Evolutionary conservation across 73 alveolate species (phyloP), one percentile per base, ranked within the genome.

Genomic region (Uronychia binucleata): DNA sequence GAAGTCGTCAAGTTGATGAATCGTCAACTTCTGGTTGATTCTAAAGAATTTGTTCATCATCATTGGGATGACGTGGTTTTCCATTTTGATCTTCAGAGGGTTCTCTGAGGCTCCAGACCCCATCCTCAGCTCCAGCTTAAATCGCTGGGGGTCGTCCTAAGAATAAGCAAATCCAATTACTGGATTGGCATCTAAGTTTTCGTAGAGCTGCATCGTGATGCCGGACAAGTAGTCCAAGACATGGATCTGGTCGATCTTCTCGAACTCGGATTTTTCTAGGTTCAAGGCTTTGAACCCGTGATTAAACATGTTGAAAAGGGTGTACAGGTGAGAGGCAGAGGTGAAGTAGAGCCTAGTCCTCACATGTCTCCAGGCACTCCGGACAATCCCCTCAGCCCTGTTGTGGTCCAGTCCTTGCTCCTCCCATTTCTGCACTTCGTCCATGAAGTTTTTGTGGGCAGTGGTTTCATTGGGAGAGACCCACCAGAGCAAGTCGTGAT

Each of bases 291-390:
- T 90, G 58, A 93, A 78, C 0, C 98, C 98, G 79, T 88, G 81
- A 78, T 92, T 88, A 1, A 97, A 35, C 11, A 90, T 77, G 77
- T 97, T 95, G 31, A 97, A 82, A 57, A 97, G 90, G 26, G 98
- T 85, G 83, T 97, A 97, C 94, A 97, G 76, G 82, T 97, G 98
- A 33, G 98, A 88, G 26, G 98, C 98, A 74, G 97, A 89, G 28
- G 98, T 94, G 88, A 97, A 97, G 84, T 95, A 97, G 60, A 95
- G 87, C 85, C 99, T 91, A 8, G 98, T 92, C 83, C 98, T 93
- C 28, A 97, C 94, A 92, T 97, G 99, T 77, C 98, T 92, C 96
- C 97, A 92, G 26, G 98, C 93, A 28, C 97, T 87, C 76, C 93
- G 95, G 11, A 95, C 94, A 26, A 86, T 86, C 35, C 94, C 93